These are phyloP conservation scores for Ophidiomyces ophidiicola DNA, from an alignment of 2,329 filamentous ascomycete species.

Conservation along the genomic window DNA sequence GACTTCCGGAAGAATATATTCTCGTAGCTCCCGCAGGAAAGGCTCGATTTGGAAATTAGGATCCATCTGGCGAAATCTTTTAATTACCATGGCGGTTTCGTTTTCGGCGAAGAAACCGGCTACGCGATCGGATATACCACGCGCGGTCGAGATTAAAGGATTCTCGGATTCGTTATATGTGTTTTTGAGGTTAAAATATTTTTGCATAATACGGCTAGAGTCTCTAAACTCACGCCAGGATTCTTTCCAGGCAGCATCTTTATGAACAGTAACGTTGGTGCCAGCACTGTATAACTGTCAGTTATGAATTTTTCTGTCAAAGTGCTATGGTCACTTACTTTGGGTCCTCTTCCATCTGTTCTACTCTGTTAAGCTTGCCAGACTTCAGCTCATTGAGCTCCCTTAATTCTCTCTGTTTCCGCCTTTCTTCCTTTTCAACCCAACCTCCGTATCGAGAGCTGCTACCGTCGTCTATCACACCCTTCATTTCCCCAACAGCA, in stretches of 20 bases:
- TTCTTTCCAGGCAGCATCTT: slow-evolving; percentile 95
- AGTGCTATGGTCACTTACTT: slow-evolving; percentile 48
- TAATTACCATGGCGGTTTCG: slow-evolving; percentile 93
- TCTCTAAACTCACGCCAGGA: slow-evolving; percentile 96
- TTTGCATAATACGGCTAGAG: slow-evolving; percentile 74
- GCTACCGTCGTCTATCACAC: slow-evolving; percentile 93
- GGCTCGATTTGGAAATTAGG: slow-evolving; percentile 88
- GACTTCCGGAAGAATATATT: slow-evolving; percentile 95
- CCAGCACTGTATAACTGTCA: slow-evolving; percentile 55
- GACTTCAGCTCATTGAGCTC: slow-evolving; percentile 50
- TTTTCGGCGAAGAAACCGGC: slow-evolving; percentile 97
- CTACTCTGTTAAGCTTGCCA: slow-evolving; percentile 38
- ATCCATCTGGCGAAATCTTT: slow-evolving; percentile 94
- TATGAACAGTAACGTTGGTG: slow-evolving; percentile 88
- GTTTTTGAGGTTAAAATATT: slow-evolving; percentile 71
- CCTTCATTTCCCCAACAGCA: slow-evolving; percentile 78
- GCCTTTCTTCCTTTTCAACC: slow-evolving; percentile 90
- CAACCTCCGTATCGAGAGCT: slow-evolving; percentile 93
- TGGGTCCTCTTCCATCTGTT: slow-evolving; percentile 69
- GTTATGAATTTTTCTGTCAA: slow-evolving; percentile 17
- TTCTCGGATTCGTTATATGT: slow-evolving; percentile 96
- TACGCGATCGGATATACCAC: slow-evolving; percentile 84
- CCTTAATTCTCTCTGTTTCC: slow-evolving; percentile 60
- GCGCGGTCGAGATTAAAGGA: slow-evolving; percentile 79
- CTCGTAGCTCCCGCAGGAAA: slow-evolving; percentile 87